Evolutionary conservation across 352 stramenopile species (phyloP).

Genomic region (Aphanomyces stellatus): DNA sequence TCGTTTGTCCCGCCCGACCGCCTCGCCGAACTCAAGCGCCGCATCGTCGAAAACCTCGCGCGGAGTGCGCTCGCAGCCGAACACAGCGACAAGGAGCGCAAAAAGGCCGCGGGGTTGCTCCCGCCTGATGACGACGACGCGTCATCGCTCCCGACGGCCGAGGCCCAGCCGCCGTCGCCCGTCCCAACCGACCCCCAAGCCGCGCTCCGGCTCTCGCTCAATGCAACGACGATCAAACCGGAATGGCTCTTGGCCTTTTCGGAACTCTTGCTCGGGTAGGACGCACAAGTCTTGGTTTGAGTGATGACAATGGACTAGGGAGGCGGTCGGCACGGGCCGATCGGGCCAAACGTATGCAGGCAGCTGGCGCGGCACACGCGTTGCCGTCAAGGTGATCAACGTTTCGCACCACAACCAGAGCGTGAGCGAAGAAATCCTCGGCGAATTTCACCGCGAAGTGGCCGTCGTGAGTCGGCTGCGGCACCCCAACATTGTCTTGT

Average conservation of each 20-base stretch:
- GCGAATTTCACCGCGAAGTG: slow-evolving; percentile 80
- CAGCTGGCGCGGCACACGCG: slow-evolving; percentile 68
- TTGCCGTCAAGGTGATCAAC: slow-evolving; percentile 74
- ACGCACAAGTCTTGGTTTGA: not conserved
- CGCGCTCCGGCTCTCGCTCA: not conserved
- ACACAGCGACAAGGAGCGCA: slow-evolving; percentile 2
- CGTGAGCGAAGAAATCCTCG: slow-evolving; percentile 68
- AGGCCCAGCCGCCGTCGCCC: not conserved
- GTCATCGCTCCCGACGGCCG: not conserved
- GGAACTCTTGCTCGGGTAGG: slow-evolving; percentile 53
- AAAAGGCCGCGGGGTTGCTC: not conserved
- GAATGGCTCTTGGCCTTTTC: slow-evolving; percentile 71
- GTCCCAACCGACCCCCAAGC: not conserved
- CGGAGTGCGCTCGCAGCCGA: slow-evolving; percentile 21
- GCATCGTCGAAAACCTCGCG: slow-evolving; percentile 66
- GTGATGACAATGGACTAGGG: slow-evolving; percentile 8
- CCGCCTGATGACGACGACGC: not conserved
- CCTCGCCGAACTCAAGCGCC: slow-evolving; percentile 50
- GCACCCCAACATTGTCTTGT: slow-evolving; percentile 81
- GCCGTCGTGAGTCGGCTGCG: slow-evolving; percentile 77
- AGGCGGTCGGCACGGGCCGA: slow-evolving; percentile 53
- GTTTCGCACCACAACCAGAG: slow-evolving; percentile 54
- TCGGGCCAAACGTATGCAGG: slow-evolving; percentile 75
- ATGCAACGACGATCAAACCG: slow-evolving; percentile 37
- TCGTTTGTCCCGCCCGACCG: slow-evolving; percentile 77